Evolutionary conservation across 2,329 filamentous ascomycete species (phyloP).

Genomic region (Sporothrix brunneoviolacea): DNA sequence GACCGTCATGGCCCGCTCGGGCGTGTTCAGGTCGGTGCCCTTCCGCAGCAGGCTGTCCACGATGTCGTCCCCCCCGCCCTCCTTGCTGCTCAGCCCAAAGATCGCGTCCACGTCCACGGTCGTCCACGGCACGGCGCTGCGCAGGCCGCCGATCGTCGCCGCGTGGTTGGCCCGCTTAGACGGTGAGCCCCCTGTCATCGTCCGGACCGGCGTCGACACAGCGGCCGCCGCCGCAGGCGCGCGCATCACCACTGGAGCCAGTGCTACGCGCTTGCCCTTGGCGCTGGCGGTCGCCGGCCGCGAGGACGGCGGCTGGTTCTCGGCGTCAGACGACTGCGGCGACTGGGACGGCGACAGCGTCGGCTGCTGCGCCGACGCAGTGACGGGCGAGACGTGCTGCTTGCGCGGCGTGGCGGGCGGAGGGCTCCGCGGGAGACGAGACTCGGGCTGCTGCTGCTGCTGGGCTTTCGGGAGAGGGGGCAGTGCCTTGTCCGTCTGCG

Average conservation of each 20-base stretch:
- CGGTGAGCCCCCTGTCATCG: conserved; percentile 53
- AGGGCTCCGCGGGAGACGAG: neutral
- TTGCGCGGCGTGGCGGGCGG: conserved; percentile 36
- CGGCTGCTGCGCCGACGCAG: conserved; percentile 44
- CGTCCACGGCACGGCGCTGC: conserved; percentile 60
- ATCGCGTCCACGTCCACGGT: conserved; percentile 69
- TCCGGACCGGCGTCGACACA: conserved; percentile 38
- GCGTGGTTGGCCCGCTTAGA: conserved; percentile 47
- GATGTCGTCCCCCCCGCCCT: conserved; percentile 21
- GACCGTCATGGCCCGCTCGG: conserved; percentile 84
- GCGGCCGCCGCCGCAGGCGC: neutral
- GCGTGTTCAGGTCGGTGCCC: conserved; percentile 58
- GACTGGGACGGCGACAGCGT: conserved; percentile 58
- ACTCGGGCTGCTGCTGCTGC: conserved; percentile 1
- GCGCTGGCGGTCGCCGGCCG: conserved; percentile 42
- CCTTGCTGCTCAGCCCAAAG: conserved; percentile 42
- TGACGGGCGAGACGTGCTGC: conserved; percentile 32
- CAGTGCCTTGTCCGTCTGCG: conserved; percentile 23
- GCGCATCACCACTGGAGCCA: conserved; percentile 31
- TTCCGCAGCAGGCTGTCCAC: conserved; percentile 43
- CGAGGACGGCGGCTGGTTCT: conserved; percentile 70
- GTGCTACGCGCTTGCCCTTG: conserved; percentile 39
- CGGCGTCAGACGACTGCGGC: conserved; percentile 70
- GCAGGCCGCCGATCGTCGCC: conserved; percentile 42
- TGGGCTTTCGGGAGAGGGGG: conserved; percentile 21